Evolutionary conservation across 2,329 filamentous ascomycete species (phyloP).

Genomic region (Trichoderma semiorbis): DNA sequence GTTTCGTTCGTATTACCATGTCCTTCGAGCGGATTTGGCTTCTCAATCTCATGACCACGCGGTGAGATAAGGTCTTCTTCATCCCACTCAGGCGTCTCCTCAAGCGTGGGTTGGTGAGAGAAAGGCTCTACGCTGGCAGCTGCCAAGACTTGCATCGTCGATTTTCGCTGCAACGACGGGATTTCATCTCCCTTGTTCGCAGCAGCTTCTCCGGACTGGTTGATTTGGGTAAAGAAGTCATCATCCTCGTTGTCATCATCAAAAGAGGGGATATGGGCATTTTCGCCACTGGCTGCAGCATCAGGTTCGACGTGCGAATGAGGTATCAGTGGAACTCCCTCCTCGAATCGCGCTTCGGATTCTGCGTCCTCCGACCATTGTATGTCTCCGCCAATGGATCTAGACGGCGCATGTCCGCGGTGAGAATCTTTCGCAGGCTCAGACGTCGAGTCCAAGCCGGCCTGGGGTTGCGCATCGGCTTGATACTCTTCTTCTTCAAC

Average conservation of each 20-base stretch:
- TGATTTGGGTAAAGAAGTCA: slow-evolving; percentile 60
- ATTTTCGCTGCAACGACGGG: slow-evolving; percentile 59
- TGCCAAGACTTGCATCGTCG: slow-evolving; percentile 63
- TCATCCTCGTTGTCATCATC: slow-evolving; percentile 50
- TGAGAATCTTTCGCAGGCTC: slow-evolving; percentile 18
- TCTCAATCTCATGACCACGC: slow-evolving; percentile 18
- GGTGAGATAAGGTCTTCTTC: slow-evolving; percentile 25
- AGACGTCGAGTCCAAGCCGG: slow-evolving; percentile 12
- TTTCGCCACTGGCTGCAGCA: background rate
- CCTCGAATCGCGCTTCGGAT: slow-evolving; percentile 61
- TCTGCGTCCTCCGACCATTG: slow-evolving; percentile 40
- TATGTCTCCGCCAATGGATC: slow-evolving; percentile 44
- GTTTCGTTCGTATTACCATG: background rate
- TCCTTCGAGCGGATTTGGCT: background rate
- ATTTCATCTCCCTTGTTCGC: slow-evolving; percentile 20
- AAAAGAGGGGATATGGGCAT: slow-evolving; percentile 31
- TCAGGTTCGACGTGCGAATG: slow-evolving; percentile 24
- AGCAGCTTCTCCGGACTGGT: slow-evolving; percentile 23
- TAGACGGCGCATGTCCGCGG: slow-evolving; percentile 29
- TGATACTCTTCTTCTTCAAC: slow-evolving; percentile 39
- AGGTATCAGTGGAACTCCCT: slow-evolving; percentile 63
- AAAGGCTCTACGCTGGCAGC: slow-evolving; percentile 40
- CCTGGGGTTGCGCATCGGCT: slow-evolving; percentile 18
- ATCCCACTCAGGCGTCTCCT: slow-evolving; percentile 32
- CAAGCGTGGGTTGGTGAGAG: slow-evolving; percentile 30